Evolutionary conservation across 306 rosid species (phyloP).

Genomic region (Vigna trinervia): DNA sequence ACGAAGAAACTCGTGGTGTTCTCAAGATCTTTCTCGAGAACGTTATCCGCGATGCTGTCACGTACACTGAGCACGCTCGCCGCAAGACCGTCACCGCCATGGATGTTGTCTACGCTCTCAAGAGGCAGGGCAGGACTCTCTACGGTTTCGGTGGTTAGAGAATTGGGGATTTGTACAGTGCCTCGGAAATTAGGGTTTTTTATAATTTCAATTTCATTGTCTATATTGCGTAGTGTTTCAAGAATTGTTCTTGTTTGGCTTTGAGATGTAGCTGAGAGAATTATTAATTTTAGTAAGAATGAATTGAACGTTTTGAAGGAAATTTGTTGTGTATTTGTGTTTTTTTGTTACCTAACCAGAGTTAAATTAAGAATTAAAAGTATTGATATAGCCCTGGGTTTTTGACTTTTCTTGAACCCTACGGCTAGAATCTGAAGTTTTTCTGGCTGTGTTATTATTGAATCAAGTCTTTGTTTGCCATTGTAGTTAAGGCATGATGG

Average conservation of each 20-base stretch:
- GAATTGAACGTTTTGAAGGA: no score
- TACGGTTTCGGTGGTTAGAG: slow-evolving; percentile 62
- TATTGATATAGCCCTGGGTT: no score
- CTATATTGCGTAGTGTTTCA: slow-evolving; percentile 1
- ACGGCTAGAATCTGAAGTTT: no score
- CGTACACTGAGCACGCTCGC: slow-evolving; percentile 72
- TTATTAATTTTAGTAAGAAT: no score
- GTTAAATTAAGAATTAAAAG: no score
- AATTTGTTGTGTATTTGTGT: no score
- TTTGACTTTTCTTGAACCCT: no score
- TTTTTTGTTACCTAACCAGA: no score
- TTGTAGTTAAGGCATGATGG: no score
- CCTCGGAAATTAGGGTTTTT: slow-evolving; percentile 8
- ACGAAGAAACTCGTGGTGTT: slow-evolving; percentile 65
- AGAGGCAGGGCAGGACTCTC: slow-evolving; percentile 72
- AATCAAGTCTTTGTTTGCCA: no score
- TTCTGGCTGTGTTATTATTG: no score
- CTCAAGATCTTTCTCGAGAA: slow-evolving; percentile 67
- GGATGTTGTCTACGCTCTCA: slow-evolving; percentile 68
- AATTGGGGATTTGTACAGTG: not conserved
- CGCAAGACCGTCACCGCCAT: slow-evolving; percentile 66
- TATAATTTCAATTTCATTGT: not conserved
- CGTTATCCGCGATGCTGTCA: slow-evolving; percentile 63
- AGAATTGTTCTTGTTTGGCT: not conserved
- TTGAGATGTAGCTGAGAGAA: not conserved